These are phyloP conservation scores for Entonaema liquescens DNA, from an alignment of 495 filamentous ascomycete genomes.

Conservation along the genomic window DNA sequence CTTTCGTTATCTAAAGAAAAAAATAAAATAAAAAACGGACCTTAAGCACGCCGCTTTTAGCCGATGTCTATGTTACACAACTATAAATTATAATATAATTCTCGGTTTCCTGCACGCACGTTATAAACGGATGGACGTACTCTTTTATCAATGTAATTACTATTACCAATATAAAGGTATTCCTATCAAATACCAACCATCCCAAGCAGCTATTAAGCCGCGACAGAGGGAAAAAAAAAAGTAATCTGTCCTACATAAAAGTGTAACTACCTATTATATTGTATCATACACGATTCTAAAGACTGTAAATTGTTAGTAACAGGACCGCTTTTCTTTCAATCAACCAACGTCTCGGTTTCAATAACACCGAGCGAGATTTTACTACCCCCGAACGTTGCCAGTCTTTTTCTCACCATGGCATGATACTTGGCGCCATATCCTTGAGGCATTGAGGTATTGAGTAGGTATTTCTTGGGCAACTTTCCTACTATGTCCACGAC, in stretches of 20 bases:
- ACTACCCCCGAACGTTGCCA: neutral
- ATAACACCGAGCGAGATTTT: neutral
- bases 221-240: no score
- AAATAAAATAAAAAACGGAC: slow-evolving; percentile 4
- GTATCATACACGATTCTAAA: neutral
- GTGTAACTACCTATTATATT: no score
- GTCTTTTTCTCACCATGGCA: neutral
- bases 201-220: neutral
- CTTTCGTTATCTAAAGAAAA: neutral
- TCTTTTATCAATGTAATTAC: neutral
- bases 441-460: neutral
- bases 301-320: neutral
- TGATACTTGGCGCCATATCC: neutral
- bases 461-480: neutral
- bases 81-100: neutral
- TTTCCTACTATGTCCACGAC: neutral
- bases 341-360: neutral
- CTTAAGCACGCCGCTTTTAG: slow-evolving; percentile 1
- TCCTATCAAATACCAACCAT: neutral
- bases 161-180: neutral
- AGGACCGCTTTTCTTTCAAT: neutral
- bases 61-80: neutral
- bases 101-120: neutral
- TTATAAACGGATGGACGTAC: neutral
- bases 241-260: no score